Base-by-base conservation (phyloP, 306 rosid species). In the Inga leiocalycina region DNA sequence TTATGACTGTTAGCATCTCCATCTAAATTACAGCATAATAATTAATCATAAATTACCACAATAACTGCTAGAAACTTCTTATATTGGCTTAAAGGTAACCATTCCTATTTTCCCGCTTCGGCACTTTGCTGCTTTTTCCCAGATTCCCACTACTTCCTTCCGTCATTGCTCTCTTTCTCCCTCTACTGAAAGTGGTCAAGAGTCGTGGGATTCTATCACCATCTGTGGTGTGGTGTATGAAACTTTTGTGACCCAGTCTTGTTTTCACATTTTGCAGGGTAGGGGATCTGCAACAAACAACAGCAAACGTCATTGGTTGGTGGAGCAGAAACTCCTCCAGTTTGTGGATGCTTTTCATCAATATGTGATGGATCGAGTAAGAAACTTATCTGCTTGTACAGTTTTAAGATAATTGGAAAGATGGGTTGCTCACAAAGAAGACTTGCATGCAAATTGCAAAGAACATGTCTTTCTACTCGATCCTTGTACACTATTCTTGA, bases 301-400 rank as follows among this genome's bases (percentile, higher is more conserved):
- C 82, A 79, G 85, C 85, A 96, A 96, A 83, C 92, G 76, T 79
- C 97, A 93, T 83, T 93, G 98, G 99, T 83, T 93, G 86, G 90
- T 96, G 90, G 98, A 93, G 87, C 98, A 96, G 88, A 96, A 96
- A 89, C 98, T 96, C 67, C 99, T 96, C 82, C 98, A 96, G 88
- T 92, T 96, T 84, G 99, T 96, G 80, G 99, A 96, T 87, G 99
- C 99, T 66, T 96, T 96, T 91, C 98, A 93, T 85, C 98, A 92
- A 88, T 96, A 93, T 84, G 99, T 96, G 85, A 96, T 96, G 99
- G 99, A 96, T 80, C 91, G 97, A 81, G 99, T 96, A 88, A 80
- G 91, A 44, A 8, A 61, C 81, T 48, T 69, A 57, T 45, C 80
- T 22, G 20, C 32, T 71, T 75, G 71, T 34, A 75, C 84, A 79